Base-by-base conservation (phyloP, 2,329 filamentous ascomycete genomes). In the Conoideocrella luteorostrata region DNA sequence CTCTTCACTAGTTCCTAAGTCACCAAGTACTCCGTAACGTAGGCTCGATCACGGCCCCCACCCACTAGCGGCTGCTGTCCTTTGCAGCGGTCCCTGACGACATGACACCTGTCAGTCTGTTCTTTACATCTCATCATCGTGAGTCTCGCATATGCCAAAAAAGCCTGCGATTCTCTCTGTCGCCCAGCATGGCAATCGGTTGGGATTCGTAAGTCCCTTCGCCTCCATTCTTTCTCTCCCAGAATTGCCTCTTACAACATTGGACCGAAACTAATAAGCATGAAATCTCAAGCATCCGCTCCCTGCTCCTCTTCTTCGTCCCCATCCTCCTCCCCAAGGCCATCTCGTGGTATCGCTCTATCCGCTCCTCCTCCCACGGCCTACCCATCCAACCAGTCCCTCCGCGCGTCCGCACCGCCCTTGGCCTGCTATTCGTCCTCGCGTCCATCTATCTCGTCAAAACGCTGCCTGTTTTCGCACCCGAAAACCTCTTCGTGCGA, bases 401-500 rank as follows among this genome's bases (percentile, higher is more conserved):
- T 11, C 53, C 59, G 1, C 58, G 64, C 33, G 76, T 78, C 41
- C 65, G 69, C n/a, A 67, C 80, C 60, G 67, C 82, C 45, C 68
- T 88, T 56, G 65, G 71, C 46, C 57, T 86, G 55, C 69, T 93
- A 55, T 68, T 78, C 59, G 42, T 73, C 54, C 55, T 72, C 35
- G 56, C 68, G 52, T 50, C 65, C 15, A 53, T 66, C 4, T 54
- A 78, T 52, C 58, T 80, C 47, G 55, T 82, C 46, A 74, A 79
- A 46, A 82, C 84, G 13, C 67, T 91, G 0, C 82, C 88, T 1
- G 51, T 67, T 46, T 82, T 88, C 57, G 70, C 78, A 5, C 84
- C 86, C 4, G 81, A 88, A 60, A 96, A 96, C 66, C 70, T 97
- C 62, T 95, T 97, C 72, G 59, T 64, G 23, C 64, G 71, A 15